Conservation (phyloP, 2,329 filamentous ascomycete species). For the Monosporascus sp. region DNA sequence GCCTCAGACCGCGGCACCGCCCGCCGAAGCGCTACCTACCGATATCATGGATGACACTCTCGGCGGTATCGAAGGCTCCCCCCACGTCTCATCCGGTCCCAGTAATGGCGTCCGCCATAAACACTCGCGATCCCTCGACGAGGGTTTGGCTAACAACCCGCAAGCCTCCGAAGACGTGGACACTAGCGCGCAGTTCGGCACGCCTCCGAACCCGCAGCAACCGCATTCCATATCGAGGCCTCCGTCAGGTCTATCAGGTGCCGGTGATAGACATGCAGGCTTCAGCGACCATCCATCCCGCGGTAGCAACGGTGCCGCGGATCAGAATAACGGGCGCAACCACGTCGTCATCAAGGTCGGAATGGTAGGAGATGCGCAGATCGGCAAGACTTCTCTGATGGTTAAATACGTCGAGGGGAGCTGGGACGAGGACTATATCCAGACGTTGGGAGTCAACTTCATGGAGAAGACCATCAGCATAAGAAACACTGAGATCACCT, state of each 20-base stretch:
- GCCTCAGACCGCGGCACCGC: slow-evolving; percentile 19
- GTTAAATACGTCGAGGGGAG: slow-evolving; percentile 99
- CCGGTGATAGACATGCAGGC: slow-evolving; percentile 32
- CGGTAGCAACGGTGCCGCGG: slow-evolving; percentile 32
- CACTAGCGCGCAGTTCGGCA: slow-evolving; percentile 38
- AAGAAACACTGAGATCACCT: slow-evolving; percentile 98
- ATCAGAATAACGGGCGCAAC: slow-evolving; percentile 49
- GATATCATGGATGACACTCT: slow-evolving; percentile 45
- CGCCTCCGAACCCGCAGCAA: slow-evolving; percentile 39
- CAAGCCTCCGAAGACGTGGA: slow-evolving; percentile 31
- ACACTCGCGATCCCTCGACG: slow-evolving; percentile 47
- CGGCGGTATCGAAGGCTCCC: slow-evolving; percentile 43
- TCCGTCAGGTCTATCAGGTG: slow-evolving; percentile 47
- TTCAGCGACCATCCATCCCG: slow-evolving; percentile 42
- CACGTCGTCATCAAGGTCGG: slow-evolving; percentile 98
- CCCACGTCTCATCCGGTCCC: slow-evolving; percentile 28
- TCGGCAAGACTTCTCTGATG: slow-evolving; percentile 98
- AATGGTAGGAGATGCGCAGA: slow-evolving; percentile 98
- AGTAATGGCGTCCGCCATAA: slow-evolving; percentile 32
- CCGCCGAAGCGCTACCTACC: slow-evolving; percentile 16
- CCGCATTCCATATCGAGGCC: slow-evolving; percentile 46
- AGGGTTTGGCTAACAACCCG: slow-evolving; percentile 34
- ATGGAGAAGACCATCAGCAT: slow-evolving; percentile 99
- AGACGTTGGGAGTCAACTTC: slow-evolving; percentile 97
- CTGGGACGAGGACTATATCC: slow-evolving; percentile 99